phyloP scores from a whole-genome alignment of 345 rosid genomes.

The Anacardium occidentale region DNA sequence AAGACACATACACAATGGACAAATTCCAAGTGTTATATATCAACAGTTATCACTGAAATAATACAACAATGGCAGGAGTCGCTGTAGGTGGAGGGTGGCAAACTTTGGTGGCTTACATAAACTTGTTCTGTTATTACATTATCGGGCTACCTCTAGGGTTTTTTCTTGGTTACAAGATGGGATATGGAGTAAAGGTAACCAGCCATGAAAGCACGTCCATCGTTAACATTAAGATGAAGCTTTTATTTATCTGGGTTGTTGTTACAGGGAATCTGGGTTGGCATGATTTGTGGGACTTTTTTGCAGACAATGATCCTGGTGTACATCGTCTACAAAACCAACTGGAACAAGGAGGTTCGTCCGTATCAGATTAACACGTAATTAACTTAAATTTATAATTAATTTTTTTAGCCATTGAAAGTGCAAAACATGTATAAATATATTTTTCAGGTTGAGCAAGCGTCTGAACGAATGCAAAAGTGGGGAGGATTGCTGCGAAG shows the following conservation, averaged over 20 bases:
- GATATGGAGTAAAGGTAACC: constrained; percentile 66
- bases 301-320: constrained; percentile 77
- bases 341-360: constrained; percentile 84
- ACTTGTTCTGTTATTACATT: constrained; percentile 69
- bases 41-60: not conserved
- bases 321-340: constrained; percentile 56
- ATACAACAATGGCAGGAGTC: constrained; percentile 44
- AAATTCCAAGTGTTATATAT: not conserved
- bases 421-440: not conserved
- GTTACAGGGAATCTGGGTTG: constrained; percentile 88
- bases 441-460: constrained; percentile 64
- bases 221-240: not conserved
- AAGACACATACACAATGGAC: not conserved
- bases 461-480: constrained; percentile 62
- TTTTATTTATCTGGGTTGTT: not conserved
- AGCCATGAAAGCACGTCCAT: not conserved
- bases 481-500: constrained; percentile 44
- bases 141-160: constrained; percentile 84
- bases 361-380: not conserved
- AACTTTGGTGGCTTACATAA: constrained; percentile 81
- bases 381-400: not conserved
- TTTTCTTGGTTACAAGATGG: constrained; percentile 68
- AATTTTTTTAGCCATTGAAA: no score
- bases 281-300: constrained; percentile 84
- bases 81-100: constrained; percentile 99